Evolutionary conservation across 2,329 filamentous ascomycete genomes (phyloP).

Genomic region (Mycogone perniciosa): DNA sequence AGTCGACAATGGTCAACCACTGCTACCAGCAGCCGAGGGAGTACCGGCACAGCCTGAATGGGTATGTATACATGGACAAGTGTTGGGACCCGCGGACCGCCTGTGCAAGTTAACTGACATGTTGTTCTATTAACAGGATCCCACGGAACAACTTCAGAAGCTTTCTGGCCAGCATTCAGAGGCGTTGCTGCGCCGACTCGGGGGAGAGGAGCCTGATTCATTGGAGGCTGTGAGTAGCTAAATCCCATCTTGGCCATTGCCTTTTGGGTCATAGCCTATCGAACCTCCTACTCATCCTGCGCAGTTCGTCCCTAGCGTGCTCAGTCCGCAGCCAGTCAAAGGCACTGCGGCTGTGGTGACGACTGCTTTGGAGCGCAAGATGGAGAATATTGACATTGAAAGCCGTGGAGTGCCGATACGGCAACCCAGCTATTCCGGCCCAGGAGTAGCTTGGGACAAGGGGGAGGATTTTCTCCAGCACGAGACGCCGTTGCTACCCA

Average conservation of each 20-base stretch:
- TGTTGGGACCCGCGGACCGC: slow-evolving; percentile 46
- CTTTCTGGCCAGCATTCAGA: slow-evolving; percentile 61
- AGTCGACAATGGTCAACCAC: slow-evolving; percentile 47
- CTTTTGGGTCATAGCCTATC: slow-evolving; percentile 45
- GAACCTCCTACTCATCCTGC: slow-evolving; percentile 23
- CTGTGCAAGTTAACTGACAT: slow-evolving; percentile 51
- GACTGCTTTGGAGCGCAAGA: slow-evolving; percentile 29
- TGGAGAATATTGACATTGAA: slow-evolving; percentile 9
- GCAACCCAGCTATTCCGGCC: no score
- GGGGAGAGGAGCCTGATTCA: slow-evolving; percentile 25
- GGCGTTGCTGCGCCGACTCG: slow-evolving; percentile 50
- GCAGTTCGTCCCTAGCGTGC: slow-evolving; percentile 24
- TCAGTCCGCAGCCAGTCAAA: slow-evolving; percentile 39
- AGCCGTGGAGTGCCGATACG: no score
- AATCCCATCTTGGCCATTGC: slow-evolving; percentile 44
- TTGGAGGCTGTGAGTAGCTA: slow-evolving; percentile 29
- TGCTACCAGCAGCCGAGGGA: slow-evolving; percentile 69
- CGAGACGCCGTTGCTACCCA: no score
- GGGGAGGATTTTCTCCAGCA: no score
- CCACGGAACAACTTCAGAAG: slow-evolving; percentile 61
- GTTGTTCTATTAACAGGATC: slow-evolving; percentile 54
- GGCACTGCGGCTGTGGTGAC: slow-evolving; percentile 24
- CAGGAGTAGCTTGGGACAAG: no score
- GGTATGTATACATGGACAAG: slow-evolving; percentile 68
- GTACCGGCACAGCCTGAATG: slow-evolving; percentile 85